Evolutionary conservation across 176 grass and related monocot species (phyloP).

Genomic region (Chrysopogon serrulatus): DNA sequence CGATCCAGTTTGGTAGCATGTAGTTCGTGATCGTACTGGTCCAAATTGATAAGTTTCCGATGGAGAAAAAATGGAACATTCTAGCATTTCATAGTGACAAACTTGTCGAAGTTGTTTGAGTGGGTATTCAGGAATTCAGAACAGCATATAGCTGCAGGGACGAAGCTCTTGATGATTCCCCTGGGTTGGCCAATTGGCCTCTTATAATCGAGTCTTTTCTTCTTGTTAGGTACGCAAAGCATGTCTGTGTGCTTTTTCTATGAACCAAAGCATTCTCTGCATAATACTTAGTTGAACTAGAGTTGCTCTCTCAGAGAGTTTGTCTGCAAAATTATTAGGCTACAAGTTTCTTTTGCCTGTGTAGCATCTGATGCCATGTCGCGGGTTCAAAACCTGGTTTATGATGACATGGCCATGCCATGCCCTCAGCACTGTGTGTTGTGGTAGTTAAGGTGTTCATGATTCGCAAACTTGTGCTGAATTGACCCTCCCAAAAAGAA

Average conservation of each 20-base stretch:
- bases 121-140: neutral
- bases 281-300: neutral
- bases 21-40: neutral
- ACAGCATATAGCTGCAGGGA: neutral
- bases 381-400: neutral
- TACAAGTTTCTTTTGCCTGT: neutral
- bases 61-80: neutral
- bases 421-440: neutral
- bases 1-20: neutral
- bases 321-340: neutral
- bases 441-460: neutral
- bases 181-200: neutral
- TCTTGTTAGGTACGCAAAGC: neutral
- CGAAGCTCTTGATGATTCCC: neutral
- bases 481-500: neutral
- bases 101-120: neutral
- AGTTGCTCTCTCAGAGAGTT: neutral
- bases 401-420: neutral
- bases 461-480: neutral
- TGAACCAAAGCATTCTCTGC: neutral
- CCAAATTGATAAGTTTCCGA: neutral
- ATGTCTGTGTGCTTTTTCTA: neutral
- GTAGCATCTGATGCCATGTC: neutral
- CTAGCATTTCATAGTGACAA: neutral
- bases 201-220: neutral